Base-by-base conservation (phyloP, 352 stramenopile genomes). In the Globisporangium ultimum region DNA sequence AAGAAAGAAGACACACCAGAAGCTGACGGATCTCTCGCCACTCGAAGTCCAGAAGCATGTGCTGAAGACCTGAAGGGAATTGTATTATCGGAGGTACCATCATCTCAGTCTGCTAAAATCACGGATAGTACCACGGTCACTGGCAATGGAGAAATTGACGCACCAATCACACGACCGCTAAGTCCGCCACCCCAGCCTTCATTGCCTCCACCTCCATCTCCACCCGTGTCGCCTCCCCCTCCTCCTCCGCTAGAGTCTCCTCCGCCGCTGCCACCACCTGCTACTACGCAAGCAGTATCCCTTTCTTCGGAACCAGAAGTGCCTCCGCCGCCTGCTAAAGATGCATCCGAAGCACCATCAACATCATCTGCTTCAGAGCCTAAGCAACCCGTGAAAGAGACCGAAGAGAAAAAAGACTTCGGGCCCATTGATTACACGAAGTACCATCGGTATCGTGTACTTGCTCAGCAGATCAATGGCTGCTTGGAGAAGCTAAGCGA, bases 381-480 rank as follows among this genome's bases (percentile, higher is more conserved):
- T 7, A 63, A 57, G 48, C 24, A 28, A 28, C 17, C 24, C 15
- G 21, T 40, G 21, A 14, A 48, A 18, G 20, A 60, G n/a, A 34
- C 2, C 12, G 18, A 53, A 40, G 32, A 14, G 24, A 49, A 54
- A 67, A 42, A 49, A 38, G 20, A 58, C 32, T 48, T 46, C 52
- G 63, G 55, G 17, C 64, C 72, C 2, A 87, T 95, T n/a, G 81
- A 93, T 40, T 93, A 93, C 47, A 88, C 76, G 13, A 67, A 63
- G 14, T 93, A 89, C 61, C 70, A 77, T 3, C 67, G 79, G 12
- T 95, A 95, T 55, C 77, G 81, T 21, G 52, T 68, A 1, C 70
- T 90, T 41, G 86, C 86, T 21, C 84, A 93, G 46, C 82, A 84
- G 24, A 84, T 95, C 22, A 95, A 95, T 61, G 59, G 58, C 6